Evolutionary conservation across 2,329 filamentous ascomycete genomes (phyloP).

Genomic region (Xylariaceae sp.): DNA sequence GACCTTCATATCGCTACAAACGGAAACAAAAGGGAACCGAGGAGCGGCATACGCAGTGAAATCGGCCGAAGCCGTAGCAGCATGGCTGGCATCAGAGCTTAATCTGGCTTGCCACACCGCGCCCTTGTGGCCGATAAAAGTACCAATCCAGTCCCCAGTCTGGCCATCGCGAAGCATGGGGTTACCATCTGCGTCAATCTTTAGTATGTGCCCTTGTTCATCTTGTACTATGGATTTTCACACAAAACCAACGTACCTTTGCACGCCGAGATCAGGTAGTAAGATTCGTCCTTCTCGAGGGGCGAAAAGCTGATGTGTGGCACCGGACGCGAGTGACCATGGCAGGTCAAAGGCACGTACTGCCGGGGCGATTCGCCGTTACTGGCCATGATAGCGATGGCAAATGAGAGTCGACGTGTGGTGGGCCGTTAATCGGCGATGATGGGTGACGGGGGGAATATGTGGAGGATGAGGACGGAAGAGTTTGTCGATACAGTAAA

Average conservation of each 20-base stretch:
- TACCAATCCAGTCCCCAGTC: constrained; percentile 97
- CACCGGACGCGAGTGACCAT: constrained; percentile 88
- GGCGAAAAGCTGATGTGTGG: constrained; percentile 88
- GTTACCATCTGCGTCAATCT: constrained; percentile 68
- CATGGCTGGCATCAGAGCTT: constrained; percentile 79
- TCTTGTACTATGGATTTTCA: neutral
- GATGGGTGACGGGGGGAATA: neutral
- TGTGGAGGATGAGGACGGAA: neutral
- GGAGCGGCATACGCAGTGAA: constrained; percentile 71
- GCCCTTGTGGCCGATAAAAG: constrained; percentile 96
- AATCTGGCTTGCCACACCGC: constrained; percentile 95
- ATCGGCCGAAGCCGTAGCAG: constrained; percentile 90
- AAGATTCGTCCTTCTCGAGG: constrained; percentile 73
- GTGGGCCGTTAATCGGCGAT: neutral
- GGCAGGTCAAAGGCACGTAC: constrained; percentile 86
- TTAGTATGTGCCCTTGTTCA: neutral
- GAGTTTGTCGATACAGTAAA: constrained; percentile 1
- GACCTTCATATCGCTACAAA: neutral
- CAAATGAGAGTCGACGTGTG: neutral
- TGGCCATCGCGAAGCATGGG: constrained; percentile 96
- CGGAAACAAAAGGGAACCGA: neutral
- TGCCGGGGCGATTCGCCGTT: constrained; percentile 35
- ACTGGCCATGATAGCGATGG: constrained; percentile 19
- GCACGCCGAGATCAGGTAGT: constrained; percentile 90
- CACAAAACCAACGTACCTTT: constrained; percentile 54